Evolutionary conservation across 768 basidiomycete genomes (phyloP), one percentile per base, ranked within the genome.

Genomic region (Tulasnella sp.): DNA sequence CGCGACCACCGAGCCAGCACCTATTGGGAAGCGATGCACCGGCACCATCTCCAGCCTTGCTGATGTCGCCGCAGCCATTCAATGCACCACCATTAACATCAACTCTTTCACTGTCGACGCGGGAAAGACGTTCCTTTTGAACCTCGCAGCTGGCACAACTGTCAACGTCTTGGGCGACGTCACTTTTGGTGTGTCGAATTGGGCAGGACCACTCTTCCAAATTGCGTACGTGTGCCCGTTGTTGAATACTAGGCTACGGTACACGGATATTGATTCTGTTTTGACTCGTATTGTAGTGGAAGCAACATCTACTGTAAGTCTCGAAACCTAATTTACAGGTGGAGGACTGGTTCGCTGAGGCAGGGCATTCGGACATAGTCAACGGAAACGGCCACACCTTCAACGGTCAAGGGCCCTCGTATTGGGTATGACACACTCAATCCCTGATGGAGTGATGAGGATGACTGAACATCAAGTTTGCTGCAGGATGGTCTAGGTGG

Each of bases 121-220:
- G 44, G 90, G 90, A 20, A 76, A 89, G 85, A 88, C 87, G 0
- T 87, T 92, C 83, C 86, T 85, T 20, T 87, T 93, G 44, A 82
- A 78, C 34, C 86, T 93, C 46, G 81, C 86, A 58, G 83, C 85
- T 40, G 89, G 89, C 6, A 89, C 91, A 0, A 90, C 88, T 5
- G 92, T 93, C 80, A 92, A 89, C 74, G 85, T 93, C 85, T 90
- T 87, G 81, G 92, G 92, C 22, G 88, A 92, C 44, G 87, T 93
- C 60, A 82, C 84, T 40, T 93, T 93, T 83, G 91, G 89, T 14
- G 89, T 91, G 89, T 60, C 81, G 16, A 14, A 69, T 34, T 80
- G 77, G 74, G 80, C 76, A 28, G 82, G 82, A 18, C 82, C 81
- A 31, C 76, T 81, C 44, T 78, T 83, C 64, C 46, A 64, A 42